Evolutionary conservation across 129 eudicot species (phyloP), one percentile per base, ranked within the genome.

Genomic region (Saussurea involucrata): DNA sequence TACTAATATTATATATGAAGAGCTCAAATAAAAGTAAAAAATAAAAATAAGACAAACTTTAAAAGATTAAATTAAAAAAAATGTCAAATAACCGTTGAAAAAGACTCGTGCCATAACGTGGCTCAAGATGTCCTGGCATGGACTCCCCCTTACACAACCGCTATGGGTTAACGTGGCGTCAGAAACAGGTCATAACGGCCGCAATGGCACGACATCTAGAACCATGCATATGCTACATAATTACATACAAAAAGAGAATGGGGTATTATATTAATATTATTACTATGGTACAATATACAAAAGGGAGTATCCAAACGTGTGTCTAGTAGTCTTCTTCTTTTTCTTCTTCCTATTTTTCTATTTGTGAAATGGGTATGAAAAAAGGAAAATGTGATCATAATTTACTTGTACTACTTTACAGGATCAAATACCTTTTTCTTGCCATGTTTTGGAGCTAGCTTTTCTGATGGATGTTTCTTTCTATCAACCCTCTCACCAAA

Each of bases 401-500:
- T 73, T 24, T n/a, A 53, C 61, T 53, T 17, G 22, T 17, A 37
- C 44, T 37, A 37, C 49, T 53, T 53, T 79, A 79, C 78, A 79
- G 4, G 65, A 60, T 60, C 65, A 60, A 9, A 8, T 17, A 60
- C 25, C 27, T 60, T 60, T 4, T 60, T 60, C 27, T 0, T 21
- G 53, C 40, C 55, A 31, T 29, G 32, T 73, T 73, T 73, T 53
- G 22, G 61, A 53, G 21, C 24, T 6, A 53, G 0, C 6, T n/a
- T 40, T 66, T 73, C 74, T 25, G 65, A 53, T 24, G 9, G 13
- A 6, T 79, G 78, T 80, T 72, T 80, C 69, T 80, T 72, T 80
- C 68, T 66, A 24, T 42, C 15, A 17, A 79, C 73, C 68, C 77
- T 61, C 65, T 31, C 34, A 4, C 37, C 8, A 78, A 73, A 49